Conservation (phyloP, 2,329 filamentous ascomycete genomes). For the Lojkania enalia region DNA sequence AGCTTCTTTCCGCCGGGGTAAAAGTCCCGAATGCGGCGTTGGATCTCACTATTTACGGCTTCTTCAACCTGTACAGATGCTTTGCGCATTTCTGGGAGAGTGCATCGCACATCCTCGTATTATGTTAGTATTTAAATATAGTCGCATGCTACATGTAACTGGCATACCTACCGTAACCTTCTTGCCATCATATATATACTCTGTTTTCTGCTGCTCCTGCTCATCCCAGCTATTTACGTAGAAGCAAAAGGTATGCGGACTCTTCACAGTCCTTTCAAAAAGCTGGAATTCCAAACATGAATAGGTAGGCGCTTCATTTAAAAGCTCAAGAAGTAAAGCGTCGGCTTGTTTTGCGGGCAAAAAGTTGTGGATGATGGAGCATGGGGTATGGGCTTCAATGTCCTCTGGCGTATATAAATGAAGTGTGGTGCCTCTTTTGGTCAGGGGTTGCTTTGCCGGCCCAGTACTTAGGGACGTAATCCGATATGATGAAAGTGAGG, state of each 20-base stretch:
- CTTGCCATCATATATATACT: slow-evolving; percentile 85
- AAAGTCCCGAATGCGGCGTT: slow-evolving; percentile 66
- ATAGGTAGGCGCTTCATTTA: slow-evolving; percentile 73
- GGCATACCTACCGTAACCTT: slow-evolving; percentile 60
- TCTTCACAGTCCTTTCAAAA: slow-evolving; percentile 84
- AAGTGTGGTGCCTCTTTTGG: slow-evolving; percentile 79
- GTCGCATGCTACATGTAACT: not conserved
- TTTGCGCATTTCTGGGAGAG: slow-evolving; percentile 72
- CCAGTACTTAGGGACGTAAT: slow-evolving; percentile 12
- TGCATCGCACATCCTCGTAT: slow-evolving; percentile 66
- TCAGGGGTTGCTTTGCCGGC: slow-evolving; percentile 52
- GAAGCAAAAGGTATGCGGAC: slow-evolving; percentile 81
- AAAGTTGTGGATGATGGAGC: slow-evolving; percentile 91
- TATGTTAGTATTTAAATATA: slow-evolving; percentile 7
- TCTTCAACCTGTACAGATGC: slow-evolving; percentile 72
- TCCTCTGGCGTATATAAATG: slow-evolving; percentile 82
- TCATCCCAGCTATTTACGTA: slow-evolving; percentile 78
- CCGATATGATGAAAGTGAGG: slow-evolving; percentile 42
- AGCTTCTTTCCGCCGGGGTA: slow-evolving; percentile 75
- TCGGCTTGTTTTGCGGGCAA: slow-evolving; percentile 73
- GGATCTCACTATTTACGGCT: slow-evolving; percentile 78
- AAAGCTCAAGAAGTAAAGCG: slow-evolving; percentile 71
- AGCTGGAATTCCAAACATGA: slow-evolving; percentile 76
- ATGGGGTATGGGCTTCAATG: slow-evolving; percentile 81
- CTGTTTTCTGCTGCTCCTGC: slow-evolving; percentile 68